Percentiles rank a stretch among this genome's conserved stretches.
These are phyloP conservation scores for Ogataea wickerhamii DNA, from an alignment of 805 yeast genomes.

Conservation along the genomic window DNA sequence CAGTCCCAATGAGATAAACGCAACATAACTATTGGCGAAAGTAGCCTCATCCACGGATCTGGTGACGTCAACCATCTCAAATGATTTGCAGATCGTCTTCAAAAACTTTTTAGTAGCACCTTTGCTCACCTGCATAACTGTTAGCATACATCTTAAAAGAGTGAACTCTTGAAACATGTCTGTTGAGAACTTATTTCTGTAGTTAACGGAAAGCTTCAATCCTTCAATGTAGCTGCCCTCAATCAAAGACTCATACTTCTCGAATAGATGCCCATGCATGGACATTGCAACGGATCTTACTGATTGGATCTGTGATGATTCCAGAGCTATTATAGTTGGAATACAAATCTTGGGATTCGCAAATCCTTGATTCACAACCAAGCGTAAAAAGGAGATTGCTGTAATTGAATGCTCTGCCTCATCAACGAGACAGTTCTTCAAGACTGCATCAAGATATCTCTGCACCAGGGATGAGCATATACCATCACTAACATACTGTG, in stretches of 20 bases:
- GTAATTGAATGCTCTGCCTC: slow-evolving; percentile 42
- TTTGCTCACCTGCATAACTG: slow-evolving; percentile 39
- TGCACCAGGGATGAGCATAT: slow-evolving; percentile 72
- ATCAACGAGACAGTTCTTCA: slow-evolving; percentile 46
- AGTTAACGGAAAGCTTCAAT: slow-evolving; percentile 48
- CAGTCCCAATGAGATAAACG: slow-evolving; percentile 39
- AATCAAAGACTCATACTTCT: slow-evolving; percentile 67
- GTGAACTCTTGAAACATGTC: slow-evolving; percentile 28
- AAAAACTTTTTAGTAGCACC: slow-evolving; percentile 42
- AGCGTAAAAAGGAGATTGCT: slow-evolving; percentile 53
- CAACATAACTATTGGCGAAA: slow-evolving; percentile 26
- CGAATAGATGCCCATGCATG: slow-evolving; percentile 53
- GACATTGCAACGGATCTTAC: slow-evolving; percentile 47
- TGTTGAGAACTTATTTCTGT: slow-evolving; percentile 31
- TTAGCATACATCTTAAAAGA: slow-evolving; percentile 40
- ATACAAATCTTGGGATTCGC: slow-evolving; percentile 71
- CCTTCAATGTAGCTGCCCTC: slow-evolving; percentile 67
- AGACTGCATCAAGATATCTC: slow-evolving; percentile 48
- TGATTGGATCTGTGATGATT: slow-evolving; percentile 44
- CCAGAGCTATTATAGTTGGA: slow-evolving; percentile 67
- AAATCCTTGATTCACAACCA: slow-evolving; percentile 61
- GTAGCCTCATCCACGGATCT: slow-evolving; percentile 8
- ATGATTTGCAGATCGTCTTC: slow-evolving; percentile 30
- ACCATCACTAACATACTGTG: slow-evolving; percentile 55
- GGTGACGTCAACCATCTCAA: slow-evolving; percentile 24